A percentile compares a stretch with the other conserved stretches of the same genome.
Evolutionary conservation across 1,139 yeast species (phyloP).

Genomic region (Saccharomyces hybrid): DNA sequence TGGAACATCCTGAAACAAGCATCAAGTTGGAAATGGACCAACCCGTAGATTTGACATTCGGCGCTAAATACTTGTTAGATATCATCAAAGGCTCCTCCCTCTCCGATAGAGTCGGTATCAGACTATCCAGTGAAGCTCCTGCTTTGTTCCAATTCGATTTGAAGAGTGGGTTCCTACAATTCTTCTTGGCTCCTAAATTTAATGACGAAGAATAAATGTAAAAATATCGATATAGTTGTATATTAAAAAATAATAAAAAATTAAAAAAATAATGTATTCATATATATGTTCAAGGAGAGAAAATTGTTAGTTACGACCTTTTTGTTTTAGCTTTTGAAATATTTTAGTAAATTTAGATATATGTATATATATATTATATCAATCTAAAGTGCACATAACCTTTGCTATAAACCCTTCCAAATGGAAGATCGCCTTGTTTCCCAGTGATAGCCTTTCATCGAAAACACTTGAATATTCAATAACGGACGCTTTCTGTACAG

Average conservation of each 20-base stretch:
- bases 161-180: slow-evolving; percentile 89
- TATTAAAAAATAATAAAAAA: background rate
- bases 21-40: slow-evolving; percentile 72
- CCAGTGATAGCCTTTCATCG: slow-evolving; percentile 83
- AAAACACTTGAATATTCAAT: slow-evolving; percentile 66
- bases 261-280: too few relatives aligned
- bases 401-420: slow-evolving; percentile 90
- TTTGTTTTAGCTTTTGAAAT: background rate
- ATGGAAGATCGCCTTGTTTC: slow-evolving; percentile 89
- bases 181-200: slow-evolving; percentile 95
- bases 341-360: background rate
- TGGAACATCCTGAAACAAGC: slow-evolving; percentile 71
- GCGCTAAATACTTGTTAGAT: slow-evolving; percentile 82
- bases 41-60: slow-evolving; percentile 86
- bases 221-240: slow-evolving; percentile 2
- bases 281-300: background rate
- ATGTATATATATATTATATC: background rate
- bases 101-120: slow-evolving; percentile 68
- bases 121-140: slow-evolving; percentile 87
- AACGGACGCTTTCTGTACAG: slow-evolving; percentile 33
- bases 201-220: slow-evolving; percentile 66
- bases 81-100: slow-evolving; percentile 86
- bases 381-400: slow-evolving; percentile 46
- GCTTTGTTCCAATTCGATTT: slow-evolving; percentile 89
- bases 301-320: background rate